Conservation (phyloP, 164 flowering plant species). For the Aristolochia fimbriata region DNA sequence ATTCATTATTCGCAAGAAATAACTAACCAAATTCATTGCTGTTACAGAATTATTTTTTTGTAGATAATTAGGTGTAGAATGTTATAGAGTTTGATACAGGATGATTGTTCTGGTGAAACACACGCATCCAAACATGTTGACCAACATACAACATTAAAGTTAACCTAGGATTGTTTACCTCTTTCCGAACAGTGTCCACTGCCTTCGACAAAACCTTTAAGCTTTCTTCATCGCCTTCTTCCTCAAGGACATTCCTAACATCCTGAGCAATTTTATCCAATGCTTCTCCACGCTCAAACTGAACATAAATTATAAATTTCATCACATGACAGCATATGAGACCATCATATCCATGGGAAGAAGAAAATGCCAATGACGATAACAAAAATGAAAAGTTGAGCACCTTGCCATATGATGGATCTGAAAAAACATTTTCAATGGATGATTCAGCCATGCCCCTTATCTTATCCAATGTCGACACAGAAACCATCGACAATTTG, state of each 20-base stretch:
- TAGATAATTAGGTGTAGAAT: too few species aligned
- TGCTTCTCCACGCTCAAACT: conserved; percentile 99
- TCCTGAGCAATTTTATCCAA: conserved; percentile 73
- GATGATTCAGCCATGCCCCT: conserved; percentile 48
- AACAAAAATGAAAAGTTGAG: conserved; percentile 4
- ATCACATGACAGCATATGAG: background rate
- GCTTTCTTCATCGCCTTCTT: conserved; percentile 90
- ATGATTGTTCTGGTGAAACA: too few species aligned
- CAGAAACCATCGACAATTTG: conserved; percentile 63
- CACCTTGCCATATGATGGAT: conserved; percentile 93
- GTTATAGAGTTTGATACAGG: too few species aligned
- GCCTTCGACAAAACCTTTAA: conserved; percentile 67
- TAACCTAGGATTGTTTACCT: conserved; percentile 31
- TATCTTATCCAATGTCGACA: conserved; percentile 56
- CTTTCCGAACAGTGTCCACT: conserved; percentile 80
- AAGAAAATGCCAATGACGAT: background rate
- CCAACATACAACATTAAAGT: background rate
- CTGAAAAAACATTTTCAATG: conserved; percentile 82
- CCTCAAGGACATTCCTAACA: conserved; percentile 62
- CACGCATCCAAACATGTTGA: background rate
- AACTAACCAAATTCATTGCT: too few species aligned
- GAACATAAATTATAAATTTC: conserved; percentile 9
- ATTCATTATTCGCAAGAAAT: too few species aligned
- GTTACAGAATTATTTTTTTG: too few species aligned
- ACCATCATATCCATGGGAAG: background rate